Base-by-base conservation (phyloP, 768 basidiomycete genomes). In the Roridomyces roridus region DNA sequence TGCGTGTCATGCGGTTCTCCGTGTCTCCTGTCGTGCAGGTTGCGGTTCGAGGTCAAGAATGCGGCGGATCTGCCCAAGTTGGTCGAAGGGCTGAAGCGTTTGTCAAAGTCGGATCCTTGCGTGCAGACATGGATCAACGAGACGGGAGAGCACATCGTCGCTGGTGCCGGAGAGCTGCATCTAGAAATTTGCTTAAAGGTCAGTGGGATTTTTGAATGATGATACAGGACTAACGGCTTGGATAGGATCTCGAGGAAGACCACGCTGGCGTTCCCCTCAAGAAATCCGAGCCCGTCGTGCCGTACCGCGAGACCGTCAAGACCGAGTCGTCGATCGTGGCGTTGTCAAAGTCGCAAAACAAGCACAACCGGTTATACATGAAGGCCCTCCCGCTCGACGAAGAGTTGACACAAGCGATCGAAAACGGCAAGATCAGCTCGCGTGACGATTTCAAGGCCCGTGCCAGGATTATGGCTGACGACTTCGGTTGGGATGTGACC, bases 1-100 rank as follows among this genome's bases (percentile, higher is more conserved):
- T 99, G 95, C 94, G 82, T 81, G 95, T 99, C 77, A 99, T 99
- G 97, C 94, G 91, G 80, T 98, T 98, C 86, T 98, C 96, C 74
- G 97, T 99, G 53, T 98, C 97, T 26, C 97, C 97, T 66, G 97
- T 99, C 82, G 97, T 99, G 41, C 97, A 88, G 74, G 94, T 98
- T 70, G 94, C 97, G 64, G 97, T 99, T n/a, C 67, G 97, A 99
- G 77, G 97, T 98, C 77, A 98, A 98, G 89, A 99, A 98, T 76
- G 94, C 97, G 55, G 86, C 93, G 57, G 97, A 99, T 85, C 85
- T 99, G 43, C 97, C 97, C 71, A 99, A 99, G 81, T 91, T 99
- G 64, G 97, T 98, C 60, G 97, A 99, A 85, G 97, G 97, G 82
- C 91, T 99, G 68, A 99, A 99, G 82, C 97, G 97, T 84, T 86